Conservation (phyloP, 257 asterid genomes). For the Solanum gandarillasii region DNA sequence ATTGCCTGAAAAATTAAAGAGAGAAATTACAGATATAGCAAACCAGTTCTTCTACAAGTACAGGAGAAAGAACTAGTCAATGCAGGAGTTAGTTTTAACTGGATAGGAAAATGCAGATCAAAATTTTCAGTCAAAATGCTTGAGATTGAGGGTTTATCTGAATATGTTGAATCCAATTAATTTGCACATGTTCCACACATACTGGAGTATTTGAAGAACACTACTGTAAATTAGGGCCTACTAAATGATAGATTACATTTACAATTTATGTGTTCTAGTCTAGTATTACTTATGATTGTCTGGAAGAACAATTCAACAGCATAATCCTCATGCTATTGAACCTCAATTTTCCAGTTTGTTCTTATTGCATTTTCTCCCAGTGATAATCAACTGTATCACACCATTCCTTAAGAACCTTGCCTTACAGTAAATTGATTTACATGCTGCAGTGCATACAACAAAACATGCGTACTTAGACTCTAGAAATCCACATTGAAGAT, state of each 20-base stretch:
- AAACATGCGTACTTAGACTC: neutral
- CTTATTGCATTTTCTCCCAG: neutral
- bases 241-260: neutral
- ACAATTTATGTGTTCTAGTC: neutral
- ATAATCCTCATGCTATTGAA: neutral
- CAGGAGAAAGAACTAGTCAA: neutral
- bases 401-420: neutral
- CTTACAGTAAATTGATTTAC: neutral
- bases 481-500: neutral
- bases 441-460: neutral
- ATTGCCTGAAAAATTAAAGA: neutral
- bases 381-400: neutral
- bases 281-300: neutral
- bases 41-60: neutral
- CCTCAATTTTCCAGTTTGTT: neutral
- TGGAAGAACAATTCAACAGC: neutral
- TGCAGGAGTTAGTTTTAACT: neutral
- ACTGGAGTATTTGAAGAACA: neutral
- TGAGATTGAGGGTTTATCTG: neutral
- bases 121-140: neutral
- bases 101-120: neutral
- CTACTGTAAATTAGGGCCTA: neutral
- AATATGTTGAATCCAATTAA: neutral
- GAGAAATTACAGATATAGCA: neutral
- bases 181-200: neutral